Conservation (phyloP, 169 alveolate genomes). For the Plasmodium cynomolgi region DNA sequence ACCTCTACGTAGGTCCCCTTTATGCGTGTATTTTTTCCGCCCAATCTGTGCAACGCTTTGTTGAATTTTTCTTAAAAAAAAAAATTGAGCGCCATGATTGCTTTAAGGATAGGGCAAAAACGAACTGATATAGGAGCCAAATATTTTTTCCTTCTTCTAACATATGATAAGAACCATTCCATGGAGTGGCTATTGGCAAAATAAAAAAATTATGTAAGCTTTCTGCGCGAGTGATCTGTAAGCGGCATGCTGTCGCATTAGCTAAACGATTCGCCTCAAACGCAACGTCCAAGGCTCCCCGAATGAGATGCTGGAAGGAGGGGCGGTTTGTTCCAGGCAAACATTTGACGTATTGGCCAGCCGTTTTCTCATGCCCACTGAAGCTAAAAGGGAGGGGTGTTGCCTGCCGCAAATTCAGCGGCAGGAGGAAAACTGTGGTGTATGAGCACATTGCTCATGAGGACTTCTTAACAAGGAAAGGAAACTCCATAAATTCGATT, state of each 20-base stretch:
- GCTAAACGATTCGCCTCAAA: neutral
- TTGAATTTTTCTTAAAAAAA: too few species aligned
- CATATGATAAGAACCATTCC: neutral
- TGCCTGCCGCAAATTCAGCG: neutral
- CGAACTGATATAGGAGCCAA: neutral
- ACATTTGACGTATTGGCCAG: neutral
- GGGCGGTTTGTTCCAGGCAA: slow-evolving; percentile 3
- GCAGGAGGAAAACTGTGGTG: slow-evolving; percentile 12
- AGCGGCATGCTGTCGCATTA: neutral
- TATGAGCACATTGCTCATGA: slow-evolving; percentile 21
- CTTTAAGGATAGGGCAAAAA: neutral
- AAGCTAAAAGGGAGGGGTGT: neutral
- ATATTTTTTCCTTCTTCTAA: too few species aligned
- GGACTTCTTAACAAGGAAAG: slow-evolving; percentile 32
- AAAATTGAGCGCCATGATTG: neutral
- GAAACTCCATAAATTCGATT: slow-evolving; percentile 15
- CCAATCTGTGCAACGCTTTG: neutral
- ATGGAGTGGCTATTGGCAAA: neutral
- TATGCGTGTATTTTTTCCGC: neutral
- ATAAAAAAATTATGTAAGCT: neutral
- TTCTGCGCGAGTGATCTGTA: neutral
- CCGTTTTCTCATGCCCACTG: neutral
- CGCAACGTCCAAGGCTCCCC: neutral
- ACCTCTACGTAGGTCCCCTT: neutral
- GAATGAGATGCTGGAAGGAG: neutral